Percentiles rank a stretch among this genome's conserved stretches.
These are phyloP conservation scores for Murraya paniculata DNA, from an alignment of 345 rosid species.

Conservation along the genomic window DNA sequence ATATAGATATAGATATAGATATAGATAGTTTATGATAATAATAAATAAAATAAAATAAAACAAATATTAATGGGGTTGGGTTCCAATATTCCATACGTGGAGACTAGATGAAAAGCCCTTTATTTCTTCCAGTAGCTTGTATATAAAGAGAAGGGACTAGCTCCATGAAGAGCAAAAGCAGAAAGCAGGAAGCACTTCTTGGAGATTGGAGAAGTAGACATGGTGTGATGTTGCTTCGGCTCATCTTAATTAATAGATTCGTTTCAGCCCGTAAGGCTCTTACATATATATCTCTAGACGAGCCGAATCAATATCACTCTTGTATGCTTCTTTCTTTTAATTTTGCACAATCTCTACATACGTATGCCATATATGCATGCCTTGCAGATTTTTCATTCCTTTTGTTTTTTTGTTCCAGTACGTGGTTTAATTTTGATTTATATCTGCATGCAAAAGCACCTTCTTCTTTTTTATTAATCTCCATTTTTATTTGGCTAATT, in stretches of 20 bases:
- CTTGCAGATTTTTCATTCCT: neutral
- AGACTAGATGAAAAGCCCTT: constrained; percentile 13
- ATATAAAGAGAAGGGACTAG: neutral
- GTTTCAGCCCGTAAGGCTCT: no score
- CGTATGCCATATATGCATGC: no score
- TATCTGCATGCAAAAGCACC: no score
- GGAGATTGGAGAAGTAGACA: constrained; percentile 24
- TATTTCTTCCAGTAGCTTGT: neutral
- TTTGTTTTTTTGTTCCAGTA: neutral
- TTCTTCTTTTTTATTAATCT: no score
- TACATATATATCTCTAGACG: neutral
- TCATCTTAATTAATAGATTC: constrained; percentile 14
- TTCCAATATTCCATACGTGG: neutral
- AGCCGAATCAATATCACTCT: constrained; percentile 50
- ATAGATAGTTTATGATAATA: neutral
- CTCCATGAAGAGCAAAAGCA: neutral
- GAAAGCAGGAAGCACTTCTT: neutral
- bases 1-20: no score
- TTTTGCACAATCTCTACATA: no score
- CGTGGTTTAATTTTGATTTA: no score
- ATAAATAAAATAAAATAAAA: no score
- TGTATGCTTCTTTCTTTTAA: constrained; percentile 11
- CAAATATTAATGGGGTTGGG: neutral
- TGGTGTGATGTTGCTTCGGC: constrained; percentile 37
- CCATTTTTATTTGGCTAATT: no score